These are phyloP conservation scores for Lichtheimia ramosa DNA, from an alignment of 371 early-diverging fungal genomes.

Conservation along the genomic window DNA sequence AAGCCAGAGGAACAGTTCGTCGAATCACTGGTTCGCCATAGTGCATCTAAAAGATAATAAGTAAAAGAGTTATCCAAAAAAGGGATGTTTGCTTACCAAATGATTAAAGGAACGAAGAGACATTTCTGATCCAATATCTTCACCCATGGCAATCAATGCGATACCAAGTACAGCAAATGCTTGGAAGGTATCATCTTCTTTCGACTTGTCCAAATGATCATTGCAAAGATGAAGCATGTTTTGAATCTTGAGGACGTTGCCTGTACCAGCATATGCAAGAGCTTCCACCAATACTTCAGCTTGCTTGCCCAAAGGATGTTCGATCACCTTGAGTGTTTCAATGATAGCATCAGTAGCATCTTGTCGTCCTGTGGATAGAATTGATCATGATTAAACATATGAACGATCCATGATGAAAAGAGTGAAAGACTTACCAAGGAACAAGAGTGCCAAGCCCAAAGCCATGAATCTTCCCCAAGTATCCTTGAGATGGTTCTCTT, in stretches of 20 bases:
- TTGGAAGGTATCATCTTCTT: conserved; percentile 84
- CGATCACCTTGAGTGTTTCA: conserved; percentile 94
- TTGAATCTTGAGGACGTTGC: conserved; percentile 96
- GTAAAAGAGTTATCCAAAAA: too few species aligned
- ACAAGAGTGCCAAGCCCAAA: conserved; percentile 87
- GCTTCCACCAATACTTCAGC: conserved; percentile 86
- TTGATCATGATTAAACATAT: neutral
- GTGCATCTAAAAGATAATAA: conserved; percentile 74
- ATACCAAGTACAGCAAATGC: conserved; percentile 96
- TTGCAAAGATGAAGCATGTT: conserved; percentile 93
- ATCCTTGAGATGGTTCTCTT: conserved; percentile 81
- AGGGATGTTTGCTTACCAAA: conserved; percentile 52
- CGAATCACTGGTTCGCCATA: conserved; percentile 96
- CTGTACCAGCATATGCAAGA: conserved; percentile 92
- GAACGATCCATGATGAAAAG: neutral
- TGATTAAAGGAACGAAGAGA: conserved; percentile 93
- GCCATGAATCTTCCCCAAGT: conserved; percentile 89
- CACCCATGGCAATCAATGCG: conserved; percentile 95
- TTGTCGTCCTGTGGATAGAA: conserved; percentile 67
- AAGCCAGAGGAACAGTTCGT: conserved; percentile 91
- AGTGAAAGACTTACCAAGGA: conserved; percentile 50
- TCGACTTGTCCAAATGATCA: conserved; percentile 88
- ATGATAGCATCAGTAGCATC: conserved; percentile 88
- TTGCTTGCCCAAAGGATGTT: conserved; percentile 88
- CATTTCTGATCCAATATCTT: conserved; percentile 97